These are phyloP conservation scores for Myriosclerotinia scirpicola DNA, from an alignment of 2,329 filamentous ascomycete genomes.

Conservation along the genomic window DNA sequence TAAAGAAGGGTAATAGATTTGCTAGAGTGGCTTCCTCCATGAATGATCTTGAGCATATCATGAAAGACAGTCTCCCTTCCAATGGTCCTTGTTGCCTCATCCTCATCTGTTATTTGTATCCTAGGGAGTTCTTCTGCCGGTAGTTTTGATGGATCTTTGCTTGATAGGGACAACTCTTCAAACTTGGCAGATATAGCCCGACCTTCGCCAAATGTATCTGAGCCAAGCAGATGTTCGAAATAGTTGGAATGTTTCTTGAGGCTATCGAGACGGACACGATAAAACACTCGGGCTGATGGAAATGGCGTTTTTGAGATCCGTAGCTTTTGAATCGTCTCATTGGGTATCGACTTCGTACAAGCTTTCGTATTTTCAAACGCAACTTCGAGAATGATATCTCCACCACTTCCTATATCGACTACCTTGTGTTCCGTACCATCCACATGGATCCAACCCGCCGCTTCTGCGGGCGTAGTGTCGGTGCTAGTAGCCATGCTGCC, in stretches of 20 bases:
- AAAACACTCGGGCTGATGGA: slow-evolving; percentile 43
- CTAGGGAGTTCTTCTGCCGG: slow-evolving; percentile 57
- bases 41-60: slow-evolving; percentile 67
- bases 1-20: slow-evolving; percentile 56
- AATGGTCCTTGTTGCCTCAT: slow-evolving; percentile 61
- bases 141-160: slow-evolving; percentile 51
- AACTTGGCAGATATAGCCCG: slow-evolving; percentile 54
- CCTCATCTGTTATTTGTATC: slow-evolving; percentile 65
- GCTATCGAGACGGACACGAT: slow-evolving; percentile 58
- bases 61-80: slow-evolving; percentile 62
- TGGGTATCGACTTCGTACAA: slow-evolving; percentile 51
- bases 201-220: slow-evolving; percentile 62
- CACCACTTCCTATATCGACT: slow-evolving; percentile 54
- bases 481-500: neutral
- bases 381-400: slow-evolving; percentile 67
- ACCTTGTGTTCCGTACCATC: slow-evolving; percentile 39
- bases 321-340: slow-evolving; percentile 48
- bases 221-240: slow-evolving; percentile 65
- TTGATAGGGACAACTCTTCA: slow-evolving; percentile 47
- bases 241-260: slow-evolving; percentile 66
- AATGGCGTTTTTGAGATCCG: slow-evolving; percentile 32
- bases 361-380: slow-evolving; percentile 59
- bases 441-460: slow-evolving; percentile 26
- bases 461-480: neutral
- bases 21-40: slow-evolving; percentile 48